Base-by-base conservation (phyloP, 106 monocot genomes). In the Apostasia shenzhenica region DNA sequence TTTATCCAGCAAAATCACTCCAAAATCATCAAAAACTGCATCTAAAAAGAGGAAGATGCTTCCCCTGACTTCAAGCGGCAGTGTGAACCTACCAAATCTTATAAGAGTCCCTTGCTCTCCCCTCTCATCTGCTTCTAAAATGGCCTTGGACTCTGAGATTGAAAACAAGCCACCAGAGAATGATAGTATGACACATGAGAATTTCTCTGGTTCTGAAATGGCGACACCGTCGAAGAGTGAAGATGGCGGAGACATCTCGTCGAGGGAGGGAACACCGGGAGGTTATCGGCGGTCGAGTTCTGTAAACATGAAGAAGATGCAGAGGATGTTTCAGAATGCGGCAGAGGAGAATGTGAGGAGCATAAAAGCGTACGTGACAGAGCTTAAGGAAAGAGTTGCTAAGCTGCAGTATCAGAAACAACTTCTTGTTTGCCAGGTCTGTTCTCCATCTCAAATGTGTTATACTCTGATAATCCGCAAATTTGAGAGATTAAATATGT, bases 391-490 rank as follows among this genome's bases (percentile, higher is more conserved):
- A 67, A 67, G 93, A 48, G 93, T 99, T 14, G 93, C 90, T 1
- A 99, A 99, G 67, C 82, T 99, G 61, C 99, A 99, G 49, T 99
- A 99, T 73, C 93, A 99, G 72, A 99, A 99, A 72, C 90, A 99
- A 48, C 83, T 99, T 39, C 83, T 99, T 11, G 99, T 93, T 11
- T 93, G 93, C 75, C 99, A 99, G 99, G 87, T 86, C 8, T 58
- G 40, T 48, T 49, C 48, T 65, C 45, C 10, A 38, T 8, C 38
- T 41, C 40, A 40, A 59, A 41, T 8, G 2, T 59, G 38, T 40
- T 59, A 5, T 59, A 2, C 41, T 41, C 1, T 26, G 26, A 26
- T 26, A 26, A 26, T 26, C 26, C 0, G 26, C 26, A 26, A 26
- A 26, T 26, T 26, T 26, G 26, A 26, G 26, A 26, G 26, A 26